A percentile compares a stretch with the other conserved stretches of the same genome.
Conservation (phyloP, 75 land plant genomes). For the Picea sitchensis region DNA sequence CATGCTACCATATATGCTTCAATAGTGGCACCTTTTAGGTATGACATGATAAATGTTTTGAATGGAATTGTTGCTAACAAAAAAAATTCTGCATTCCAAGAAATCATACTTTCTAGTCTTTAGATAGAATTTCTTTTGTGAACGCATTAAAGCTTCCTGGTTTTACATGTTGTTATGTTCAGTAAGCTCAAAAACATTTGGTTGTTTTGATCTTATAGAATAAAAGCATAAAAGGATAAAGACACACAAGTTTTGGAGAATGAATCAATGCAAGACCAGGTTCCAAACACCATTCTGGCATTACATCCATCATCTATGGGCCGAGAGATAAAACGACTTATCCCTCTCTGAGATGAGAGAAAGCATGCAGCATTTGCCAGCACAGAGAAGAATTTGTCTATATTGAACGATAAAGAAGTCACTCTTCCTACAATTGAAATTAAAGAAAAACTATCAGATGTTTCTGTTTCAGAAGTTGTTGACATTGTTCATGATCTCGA, state of each 20-base stretch:
- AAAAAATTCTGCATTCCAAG: no score
- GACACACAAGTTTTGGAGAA: conserved; percentile 11
- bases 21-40: no score
- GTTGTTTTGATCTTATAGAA: conserved; percentile 1
- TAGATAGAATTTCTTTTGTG: no score
- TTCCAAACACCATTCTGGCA: conserved; percentile 9
- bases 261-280: conserved; percentile 9
- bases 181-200: no score
- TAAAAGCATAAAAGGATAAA: conserved; percentile 19
- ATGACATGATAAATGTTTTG: no score
- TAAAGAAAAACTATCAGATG: not conserved
- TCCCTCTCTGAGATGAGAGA: not conserved
- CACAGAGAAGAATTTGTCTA: not conserved
- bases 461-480: not conserved
- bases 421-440: conserved; percentile 11
- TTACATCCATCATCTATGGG: conserved; percentile 16
- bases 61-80: no score
- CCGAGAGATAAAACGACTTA: conserved; percentile 9
- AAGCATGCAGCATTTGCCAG: not conserved
- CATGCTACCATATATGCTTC: no score
- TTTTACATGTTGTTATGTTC: no score
- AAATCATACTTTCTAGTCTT: no score
- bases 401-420: not conserved
- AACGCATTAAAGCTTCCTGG: no score
- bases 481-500: conserved; percentile 13